phyloP scores from a whole-genome alignment of 495 filamentous ascomycete species.

The Lasiosphaeria miniovina region DNA sequence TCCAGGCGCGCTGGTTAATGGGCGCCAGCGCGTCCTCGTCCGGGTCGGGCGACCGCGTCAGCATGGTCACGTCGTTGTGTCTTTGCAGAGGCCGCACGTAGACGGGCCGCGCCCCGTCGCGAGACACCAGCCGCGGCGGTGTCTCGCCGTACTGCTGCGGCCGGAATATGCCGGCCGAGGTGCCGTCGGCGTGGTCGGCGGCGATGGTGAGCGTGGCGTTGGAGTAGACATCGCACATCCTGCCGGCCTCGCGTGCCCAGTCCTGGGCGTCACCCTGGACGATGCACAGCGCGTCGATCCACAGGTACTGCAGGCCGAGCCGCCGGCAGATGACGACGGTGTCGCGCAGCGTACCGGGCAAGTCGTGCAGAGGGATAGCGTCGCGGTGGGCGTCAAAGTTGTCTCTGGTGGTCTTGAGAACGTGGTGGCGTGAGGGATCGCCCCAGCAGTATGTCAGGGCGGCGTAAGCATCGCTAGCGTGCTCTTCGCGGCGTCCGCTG shows the following conservation, averaged over 20 bases:
- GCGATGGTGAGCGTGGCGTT: background rate
- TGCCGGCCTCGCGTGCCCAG: background rate
- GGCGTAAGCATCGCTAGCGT: background rate
- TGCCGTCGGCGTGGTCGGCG: background rate
- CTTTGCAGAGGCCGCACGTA: background rate
- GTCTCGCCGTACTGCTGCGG: background rate
- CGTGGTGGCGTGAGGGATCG: background rate
- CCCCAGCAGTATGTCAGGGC: slow-evolving; percentile 1
- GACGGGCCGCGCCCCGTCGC: background rate
- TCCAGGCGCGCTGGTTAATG: background rate
- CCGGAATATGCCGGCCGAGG: background rate
- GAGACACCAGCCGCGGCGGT: background rate
- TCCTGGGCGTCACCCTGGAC: background rate
- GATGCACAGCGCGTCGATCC: slow-evolving; percentile 7
- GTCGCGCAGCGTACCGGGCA: background rate
- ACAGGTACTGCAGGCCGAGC: background rate
- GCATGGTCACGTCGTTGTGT: background rate
- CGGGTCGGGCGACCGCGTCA: background rate
- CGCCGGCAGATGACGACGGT: background rate
- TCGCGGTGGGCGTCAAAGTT: background rate
- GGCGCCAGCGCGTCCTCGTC: background rate
- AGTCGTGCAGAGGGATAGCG: background rate
- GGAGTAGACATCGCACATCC: slow-evolving; percentile 5
- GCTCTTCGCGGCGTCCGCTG: background rate
- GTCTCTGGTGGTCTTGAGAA: background rate